phyloP scores from a whole-genome alignment of 352 stramenopile species.

The Aphanomyces cochlioides region DNA sequence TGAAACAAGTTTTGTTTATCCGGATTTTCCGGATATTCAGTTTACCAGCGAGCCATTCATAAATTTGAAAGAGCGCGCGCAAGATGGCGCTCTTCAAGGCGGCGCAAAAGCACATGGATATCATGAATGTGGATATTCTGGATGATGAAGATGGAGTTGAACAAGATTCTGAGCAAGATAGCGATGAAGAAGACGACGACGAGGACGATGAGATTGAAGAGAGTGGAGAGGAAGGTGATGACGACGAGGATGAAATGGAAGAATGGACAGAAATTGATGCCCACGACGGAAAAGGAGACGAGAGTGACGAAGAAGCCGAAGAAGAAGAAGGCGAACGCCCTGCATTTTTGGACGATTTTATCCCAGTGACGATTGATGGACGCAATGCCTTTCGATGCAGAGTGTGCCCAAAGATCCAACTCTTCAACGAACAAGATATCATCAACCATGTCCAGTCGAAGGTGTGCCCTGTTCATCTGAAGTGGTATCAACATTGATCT shows the following conservation, averaged over 20 bases:
- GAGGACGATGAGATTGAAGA: slow-evolving; percentile 12
- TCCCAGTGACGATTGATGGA: slow-evolving; percentile 11
- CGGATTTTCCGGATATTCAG: no score
- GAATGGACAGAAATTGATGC: neutral
- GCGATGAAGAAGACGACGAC: slow-evolving; percentile 7
- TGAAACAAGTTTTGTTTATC: no score
- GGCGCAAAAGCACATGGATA: slow-evolving; percentile 13
- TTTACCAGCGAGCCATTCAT: no score
- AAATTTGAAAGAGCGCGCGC: neutral
- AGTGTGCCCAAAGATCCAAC: slow-evolving; percentile 15
- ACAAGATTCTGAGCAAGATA: neutral
- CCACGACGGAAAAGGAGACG: neutral
- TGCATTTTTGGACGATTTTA: slow-evolving; percentile 24
- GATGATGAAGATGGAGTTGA: neutral
- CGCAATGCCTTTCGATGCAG: slow-evolving; percentile 16
- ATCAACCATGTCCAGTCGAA: slow-evolving; percentile 22
- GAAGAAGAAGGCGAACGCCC: slow-evolving; percentile 13
- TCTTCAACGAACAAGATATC: slow-evolving; percentile 23
- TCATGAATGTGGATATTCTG: slow-evolving; percentile 17
- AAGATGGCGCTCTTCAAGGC: slow-evolving; percentile 26
- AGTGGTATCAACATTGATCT: neutral
- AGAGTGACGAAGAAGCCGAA: neutral
- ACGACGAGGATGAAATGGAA: neutral
- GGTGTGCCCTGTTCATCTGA: neutral
- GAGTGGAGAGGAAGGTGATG: neutral